Evolutionary conservation across 1,284 basidiomycete species (phyloP), one percentile per base, ranked within the genome.

Genomic region (Cutaneotrichosporon mucoides): DNA sequence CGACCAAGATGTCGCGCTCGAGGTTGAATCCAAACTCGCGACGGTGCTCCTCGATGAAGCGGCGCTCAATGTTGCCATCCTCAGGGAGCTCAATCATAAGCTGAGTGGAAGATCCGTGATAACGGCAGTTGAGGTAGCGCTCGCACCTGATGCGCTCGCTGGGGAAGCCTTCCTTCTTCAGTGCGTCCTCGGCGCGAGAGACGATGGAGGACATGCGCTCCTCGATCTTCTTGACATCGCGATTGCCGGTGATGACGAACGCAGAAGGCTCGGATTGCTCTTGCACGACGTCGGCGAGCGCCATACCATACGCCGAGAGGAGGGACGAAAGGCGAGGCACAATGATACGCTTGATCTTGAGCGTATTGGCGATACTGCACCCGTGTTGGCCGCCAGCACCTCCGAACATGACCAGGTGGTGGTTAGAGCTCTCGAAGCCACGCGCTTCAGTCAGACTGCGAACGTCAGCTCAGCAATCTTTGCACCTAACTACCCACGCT

Each of bases 141-240:
- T 96, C 92, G 4, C 87, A 78, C 49, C 81, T 79, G 49, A 96
- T 84, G n/a, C 86, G 83, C 2, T 84, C 57, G 61, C 72, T 83
- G 62, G 85, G 82, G 76, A 96, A 96, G 1, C 94, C 94, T 76
- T 97, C 92, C 24, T 81, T 81, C 57, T 79, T 72, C 15, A 97
- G 82, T 68, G 91, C 89, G 2, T 76, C 74, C 46, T 79, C 79
- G 1, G 92, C 90, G 16, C 84, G 55, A 7, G 55, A 12, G n/a
- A 70, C 68, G 11, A 74, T 61, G 0, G 54, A 57, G 0, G 52
- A 60, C 41, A 71, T 65, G n/a, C 71, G 67, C 37, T 63, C 59
- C 1, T 56, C 34, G 11, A 72, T 62, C 33, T 68, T 57, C 16
- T 15, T 24, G 7, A 51, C 63, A 43, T 69, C 66, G 15, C 57